phyloP scores from a whole-genome alignment of 345 rosid species.

The Cardiospermum halicacabum region DNA sequence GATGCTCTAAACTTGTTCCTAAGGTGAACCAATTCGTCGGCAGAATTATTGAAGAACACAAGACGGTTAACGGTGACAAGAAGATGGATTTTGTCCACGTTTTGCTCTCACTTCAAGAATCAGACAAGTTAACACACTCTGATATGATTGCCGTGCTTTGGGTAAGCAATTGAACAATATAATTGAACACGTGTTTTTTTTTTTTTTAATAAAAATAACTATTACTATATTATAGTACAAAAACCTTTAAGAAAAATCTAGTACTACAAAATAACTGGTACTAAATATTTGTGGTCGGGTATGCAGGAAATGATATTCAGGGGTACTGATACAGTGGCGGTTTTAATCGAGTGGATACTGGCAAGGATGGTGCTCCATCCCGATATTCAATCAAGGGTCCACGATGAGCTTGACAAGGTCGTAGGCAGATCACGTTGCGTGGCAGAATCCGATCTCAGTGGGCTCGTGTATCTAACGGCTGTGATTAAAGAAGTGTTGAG shows the following conservation, averaged over 20 bases:
- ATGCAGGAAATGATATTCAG: slow-evolving; percentile 85
- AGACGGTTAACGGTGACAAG: slow-evolving; percentile 22
- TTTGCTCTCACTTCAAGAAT: slow-evolving; percentile 52
- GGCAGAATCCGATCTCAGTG: slow-evolving; percentile 41
- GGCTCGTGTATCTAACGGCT: slow-evolving; percentile 57
- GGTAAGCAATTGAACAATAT: slow-evolving; percentile 34
- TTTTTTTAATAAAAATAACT: not conserved
- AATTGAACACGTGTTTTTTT: not conserved
- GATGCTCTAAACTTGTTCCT: slow-evolving; percentile 63
- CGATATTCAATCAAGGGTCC: slow-evolving; percentile 62
- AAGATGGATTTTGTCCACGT: slow-evolving; percentile 65
- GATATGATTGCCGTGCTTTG: slow-evolving; percentile 80
- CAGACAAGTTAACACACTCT: slow-evolving; percentile 45
- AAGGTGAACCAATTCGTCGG: slow-evolving; percentile 60
- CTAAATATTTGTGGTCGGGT: slow-evolving; percentile 9
- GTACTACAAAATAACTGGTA: slow-evolving; percentile 10
- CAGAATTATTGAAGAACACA: slow-evolving; percentile 49
- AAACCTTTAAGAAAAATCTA: not conserved
- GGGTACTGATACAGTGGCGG: slow-evolving; percentile 87
- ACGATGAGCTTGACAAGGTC: slow-evolving; percentile 55
- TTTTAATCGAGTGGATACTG: slow-evolving; percentile 81
- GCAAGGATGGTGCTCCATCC: slow-evolving; percentile 75
- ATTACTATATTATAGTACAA: too few species aligned
- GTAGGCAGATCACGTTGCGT: slow-evolving; percentile 60
- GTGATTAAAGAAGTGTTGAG: slow-evolving; percentile 75